Evolutionary conservation across 1,284 basidiomycete species (phyloP), one percentile per base, ranked within the genome.

Genomic region (Tilletiaria anomala): DNA sequence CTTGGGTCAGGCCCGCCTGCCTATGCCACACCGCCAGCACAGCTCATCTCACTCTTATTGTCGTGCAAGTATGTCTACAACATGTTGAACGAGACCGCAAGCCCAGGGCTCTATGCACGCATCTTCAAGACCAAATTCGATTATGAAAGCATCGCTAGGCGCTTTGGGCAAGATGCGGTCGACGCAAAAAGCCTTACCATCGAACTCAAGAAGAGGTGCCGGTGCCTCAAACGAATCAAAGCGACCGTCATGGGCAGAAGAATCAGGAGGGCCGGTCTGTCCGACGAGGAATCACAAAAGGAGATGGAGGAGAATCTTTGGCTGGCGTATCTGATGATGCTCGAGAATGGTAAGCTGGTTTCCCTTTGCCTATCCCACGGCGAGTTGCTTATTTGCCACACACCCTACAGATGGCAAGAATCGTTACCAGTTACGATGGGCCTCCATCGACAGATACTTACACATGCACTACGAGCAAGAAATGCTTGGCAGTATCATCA

Each of bases 401-500:
- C n/a, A n/a, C n/a, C n/a, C n/a, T n/a, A n/a, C n/a, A n/a, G n/a
- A 39, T 23, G 37, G 37, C 5, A n/a, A 16, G 11, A 39, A 39
- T 26, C 6, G n/a, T 21, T 45, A 47, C 14, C 51, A 53, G 18
- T 34, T 61, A 1, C 44, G 41, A 20, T 61, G 54, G 56, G 54
- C 50, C 14, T 47, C 51, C 24, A 24, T 61, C 21, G 48, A 54
- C 12, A 42, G 40, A 33, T 59, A 57, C 21, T 35, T 59, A n/a
- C 42, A 44, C 12, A 21, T 61, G 8, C 50, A 54, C 34, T 53
- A 69, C 48, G 53, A 67, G 33, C 46, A 61, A 16, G 62, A 66
- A 33, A 56, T 68, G 51, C 53, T 72, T 21, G 51, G 68, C 8
- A 50, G 60, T 8, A 56, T 65, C 4, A 55, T 69, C 0, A 47